These are phyloP conservation scores for Hanseniaspora meyeri DNA, from an alignment of 805 yeast genomes.

Conservation along the genomic window DNA sequence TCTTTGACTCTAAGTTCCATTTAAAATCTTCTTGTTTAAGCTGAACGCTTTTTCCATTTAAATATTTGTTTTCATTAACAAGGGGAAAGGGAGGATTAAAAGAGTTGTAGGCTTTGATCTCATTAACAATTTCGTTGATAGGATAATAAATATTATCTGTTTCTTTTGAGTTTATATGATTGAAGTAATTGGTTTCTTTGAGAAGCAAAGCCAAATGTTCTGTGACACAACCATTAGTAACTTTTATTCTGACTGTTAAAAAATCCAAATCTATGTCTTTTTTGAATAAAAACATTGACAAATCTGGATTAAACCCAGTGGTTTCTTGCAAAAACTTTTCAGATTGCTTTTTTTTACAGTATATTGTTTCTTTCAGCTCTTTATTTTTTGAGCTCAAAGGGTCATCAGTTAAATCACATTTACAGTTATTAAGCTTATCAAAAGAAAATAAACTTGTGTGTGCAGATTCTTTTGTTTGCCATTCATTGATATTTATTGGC, in stretches of 20 bases:
- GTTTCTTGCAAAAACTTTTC: not conserved
- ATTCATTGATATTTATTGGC: not conserved
- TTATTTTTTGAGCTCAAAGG: not conserved
- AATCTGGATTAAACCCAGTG: not conserved
- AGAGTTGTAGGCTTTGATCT: not conserved
- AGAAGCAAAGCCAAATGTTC: not conserved
- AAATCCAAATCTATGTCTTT: not conserved
- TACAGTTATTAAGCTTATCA: not conserved
- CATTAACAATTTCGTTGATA: not conserved
- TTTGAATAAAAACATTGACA: not conserved
- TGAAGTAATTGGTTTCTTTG: not conserved
- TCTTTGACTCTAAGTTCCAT: not conserved
- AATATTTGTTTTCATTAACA: not conserved
- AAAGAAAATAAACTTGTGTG: not conserved
- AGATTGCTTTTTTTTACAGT: conserved; percentile 1
- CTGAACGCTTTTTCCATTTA: conserved; percentile 11
- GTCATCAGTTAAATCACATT: not conserved
- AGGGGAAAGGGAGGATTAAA: not conserved
- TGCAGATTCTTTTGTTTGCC: not conserved
- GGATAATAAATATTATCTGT: not conserved
- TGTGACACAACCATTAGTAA: not conserved
- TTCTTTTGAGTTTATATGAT: not conserved
- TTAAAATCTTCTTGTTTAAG: not conserved
- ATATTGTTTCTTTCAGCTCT: not conserved
- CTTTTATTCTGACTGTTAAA: not conserved